Evolutionary conservation across 2,329 filamentous ascomycete species (phyloP).

Genomic region (Nannizziopsis arthrosporioides): DNA sequence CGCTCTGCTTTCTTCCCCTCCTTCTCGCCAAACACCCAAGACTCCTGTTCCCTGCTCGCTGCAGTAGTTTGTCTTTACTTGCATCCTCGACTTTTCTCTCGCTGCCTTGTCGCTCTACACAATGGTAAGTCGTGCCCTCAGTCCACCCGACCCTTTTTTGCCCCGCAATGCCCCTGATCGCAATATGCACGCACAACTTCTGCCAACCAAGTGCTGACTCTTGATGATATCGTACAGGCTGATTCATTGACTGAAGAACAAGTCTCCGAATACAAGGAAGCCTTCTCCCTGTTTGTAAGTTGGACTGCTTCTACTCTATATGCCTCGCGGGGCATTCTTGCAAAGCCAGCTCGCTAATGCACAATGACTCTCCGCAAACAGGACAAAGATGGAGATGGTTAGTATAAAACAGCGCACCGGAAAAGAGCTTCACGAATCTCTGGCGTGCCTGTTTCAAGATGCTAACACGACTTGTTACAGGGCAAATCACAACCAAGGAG

Average conservation of each 20-base stretch:
- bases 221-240: slow-evolving; percentile 48
- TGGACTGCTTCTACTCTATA: neutral
- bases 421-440: no score
- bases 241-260: slow-evolving; percentile 99
- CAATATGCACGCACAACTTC: neutral
- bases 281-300: slow-evolving; percentile 99
- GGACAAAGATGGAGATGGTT: slow-evolving; percentile 88
- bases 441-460: neutral
- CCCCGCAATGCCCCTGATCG: neutral
- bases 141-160: neutral
- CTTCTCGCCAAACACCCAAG: neutral
- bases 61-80: neutral
- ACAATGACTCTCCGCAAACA: slow-evolving; percentile 25
- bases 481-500: slow-evolving; percentile 87
- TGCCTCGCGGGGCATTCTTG: slow-evolving; percentile 5
- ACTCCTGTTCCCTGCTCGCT: slow-evolving; percentile 1
- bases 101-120: neutral
- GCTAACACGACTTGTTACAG: slow-evolving; percentile 34
- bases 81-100: neutral
- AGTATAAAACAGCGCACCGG: slow-evolving; percentile 36
- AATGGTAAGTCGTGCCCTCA: slow-evolving; percentile 3
- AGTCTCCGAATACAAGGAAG: slow-evolving; percentile 99
- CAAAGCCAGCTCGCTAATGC: slow-evolving; percentile 7
- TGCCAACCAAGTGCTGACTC: neutral
- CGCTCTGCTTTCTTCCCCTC: neutral